Base-by-base conservation (phyloP, 2,329 filamentous ascomycete genomes). In the Diaporthe ilicicola region DNA sequence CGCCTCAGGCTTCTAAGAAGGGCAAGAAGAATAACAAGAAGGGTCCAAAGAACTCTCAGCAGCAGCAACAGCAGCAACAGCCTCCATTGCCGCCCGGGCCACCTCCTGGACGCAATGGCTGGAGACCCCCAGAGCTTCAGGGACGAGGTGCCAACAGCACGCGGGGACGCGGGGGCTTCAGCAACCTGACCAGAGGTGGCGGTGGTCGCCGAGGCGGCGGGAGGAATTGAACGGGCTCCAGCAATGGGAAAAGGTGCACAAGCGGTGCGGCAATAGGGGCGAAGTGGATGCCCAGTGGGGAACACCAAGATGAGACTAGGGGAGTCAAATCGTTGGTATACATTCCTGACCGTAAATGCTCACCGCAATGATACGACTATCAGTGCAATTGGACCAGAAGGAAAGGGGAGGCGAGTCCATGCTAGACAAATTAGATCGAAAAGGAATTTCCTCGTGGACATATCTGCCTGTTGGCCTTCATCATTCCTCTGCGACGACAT, bases 131-230 rank as follows among this genome's bases (percentile, higher is more conserved):
- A n/a, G 66, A 59, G 19, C 48, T 59, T n/a, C 66, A 69, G 22
- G n/a, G 19, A 27, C 55, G 70, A 48, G 51, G 70, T 24, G 66
- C 32, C 9, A 22, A 27, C 10, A 69, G 39, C 27, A 39, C 39
- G 10, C 56, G 70, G 13, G 70, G 70, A n/a, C 70, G 66, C 55
- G 70, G 70, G 17, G 66, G 70, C 17, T 72, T 72, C 24, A 72
- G 70, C 42, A 59, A 51, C 66, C 64, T 72, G 22, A 54, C 66
- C 32, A 69, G 67, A n/a, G 56, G 70, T 27, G 48, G 55, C 22
- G 44, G 62, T 15, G 66, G 70, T 24, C 66, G 70, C 27, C 56
- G 59, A 4, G 53, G 61, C 34, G 55, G 66, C 27, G 29, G 56
- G 32, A 54, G 48, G 12, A 59, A 67, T 24, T 64, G n/a, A 50